Base-by-base conservation (phyloP, 352 stramenopile species). In the Globisporangium carolinianum region DNA sequence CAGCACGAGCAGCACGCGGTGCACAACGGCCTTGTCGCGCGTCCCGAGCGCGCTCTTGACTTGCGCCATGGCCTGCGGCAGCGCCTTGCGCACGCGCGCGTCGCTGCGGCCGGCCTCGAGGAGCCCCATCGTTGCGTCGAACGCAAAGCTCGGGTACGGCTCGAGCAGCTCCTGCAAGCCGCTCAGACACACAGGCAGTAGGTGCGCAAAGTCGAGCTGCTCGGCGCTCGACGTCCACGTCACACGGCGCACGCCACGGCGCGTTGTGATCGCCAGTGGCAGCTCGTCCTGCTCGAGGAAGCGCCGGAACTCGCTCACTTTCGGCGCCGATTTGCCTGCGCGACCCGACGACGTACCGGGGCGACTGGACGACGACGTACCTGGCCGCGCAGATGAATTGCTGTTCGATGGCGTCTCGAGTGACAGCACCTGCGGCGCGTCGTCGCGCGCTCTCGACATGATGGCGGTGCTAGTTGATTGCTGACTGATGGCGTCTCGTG, bases 91-190 rank as follows among this genome's bases (percentile, higher is more conserved):
- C 43, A 91, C 70, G n/a, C 76, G 72, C 7, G 60, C 60, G 47
- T 89, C 80, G 14, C 65, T 37, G 18, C 62, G 67, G 1, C 66
- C 76, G 43, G 57, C 73, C 59, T 92, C 80, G 32, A 92, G 66
- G 42, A 91, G 60, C 32, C 66, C 71, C 76, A 91, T 87, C 11
- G 61, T 61, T 4, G 76, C 83, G 32, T 90, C 72, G 56, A 83
- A 92, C 17, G 79, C 80, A 56, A 92, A 88, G 4, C 67, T 75
- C 42, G 76, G 69, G 53, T 87, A 89, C 59, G 80, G 80, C 62
- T 89, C 83, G n/a, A 85, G 60, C n/a, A 60, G 45, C 38, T 92
- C 80, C 57, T 89, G 78, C n/a, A 92, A 65, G 7, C 83, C 83
- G 37, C 72, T 77, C 41, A 91, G 48, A 50, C 80, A 92, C n/a